Base-by-base conservation (phyloP, 352 stramenopile genomes). In the Phytophthora pisi region DNA sequence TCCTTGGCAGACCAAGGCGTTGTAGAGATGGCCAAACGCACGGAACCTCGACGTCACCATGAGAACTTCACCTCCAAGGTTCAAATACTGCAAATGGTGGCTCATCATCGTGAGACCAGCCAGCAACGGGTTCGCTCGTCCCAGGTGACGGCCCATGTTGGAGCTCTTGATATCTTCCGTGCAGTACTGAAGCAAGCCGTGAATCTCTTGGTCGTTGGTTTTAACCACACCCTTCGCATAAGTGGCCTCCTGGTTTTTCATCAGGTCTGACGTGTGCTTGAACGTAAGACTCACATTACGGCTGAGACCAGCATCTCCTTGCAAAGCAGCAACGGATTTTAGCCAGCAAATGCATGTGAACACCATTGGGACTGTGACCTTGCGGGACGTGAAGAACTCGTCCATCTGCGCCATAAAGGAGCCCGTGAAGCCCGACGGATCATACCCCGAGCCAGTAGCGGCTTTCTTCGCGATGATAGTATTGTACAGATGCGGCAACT, bases 21-120 rank as follows among this genome's bases (percentile, higher is more conserved):
- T 60, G 54, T 79, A 84, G 45, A 84, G 36, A 31, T 82, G 64
- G 2, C 68, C 57, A n/a, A 82, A 78, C 6, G 61, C 57, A 26
- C 64, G 60, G 34, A 79, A 66, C 1, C 63, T 61, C 9, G 64
- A 66, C n/a, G 71, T 70, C 47, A 57, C 59, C 45, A 70, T 43
- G 11, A 75, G 11, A 8, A 71, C 38, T 26, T 77, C 71, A 45
- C 42, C 60, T 18, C 42, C 59, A 2, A 79, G 13, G 8, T 70
- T 43, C 15, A 70, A 53, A 20, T 68, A 78, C 28, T 64, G 38
- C 23, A 76, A 72, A 43, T 78, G 61, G 24, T 72, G 46, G 26
- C 70, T 62, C 50, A 82, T 51, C 54, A 72, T 67, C 11, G 61
- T 63, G 43, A 68, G 64, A 9, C 74, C 68, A 7, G 74, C 71